Evolutionary conservation across 345 rosid genomes (phyloP).

Genomic region (Chamaenerion angustifolium): DNA sequence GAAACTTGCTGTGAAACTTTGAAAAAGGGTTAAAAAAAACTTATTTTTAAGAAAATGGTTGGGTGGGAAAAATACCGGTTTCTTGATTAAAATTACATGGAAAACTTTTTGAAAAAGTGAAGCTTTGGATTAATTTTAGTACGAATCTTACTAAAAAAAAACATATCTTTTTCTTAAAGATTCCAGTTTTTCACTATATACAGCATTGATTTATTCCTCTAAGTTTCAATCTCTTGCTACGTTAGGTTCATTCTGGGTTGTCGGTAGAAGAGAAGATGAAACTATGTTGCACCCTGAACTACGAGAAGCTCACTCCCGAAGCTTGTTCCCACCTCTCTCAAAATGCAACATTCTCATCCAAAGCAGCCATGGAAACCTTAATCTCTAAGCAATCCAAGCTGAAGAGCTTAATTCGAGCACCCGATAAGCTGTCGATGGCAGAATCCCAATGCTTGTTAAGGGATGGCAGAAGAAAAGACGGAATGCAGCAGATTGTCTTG

Average conservation of each 20-base stretch:
- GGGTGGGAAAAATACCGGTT: too few species aligned
- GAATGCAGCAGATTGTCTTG: conserved; percentile 22
- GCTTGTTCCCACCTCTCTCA: conserved; percentile 43
- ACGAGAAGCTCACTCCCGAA: conserved; percentile 54
- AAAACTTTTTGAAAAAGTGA: neutral
- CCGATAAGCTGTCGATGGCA: conserved; percentile 7
- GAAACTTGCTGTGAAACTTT: too few species aligned
- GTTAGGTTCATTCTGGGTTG: conserved; percentile 63
- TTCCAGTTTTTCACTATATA: neutral
- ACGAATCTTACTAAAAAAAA: too few species aligned
- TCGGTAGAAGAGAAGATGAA: conserved; percentile 57
- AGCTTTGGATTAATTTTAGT: neutral
- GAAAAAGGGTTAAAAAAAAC: too few species aligned
- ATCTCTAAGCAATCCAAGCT: conserved; percentile 31
- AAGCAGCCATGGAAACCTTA: conserved; percentile 23
- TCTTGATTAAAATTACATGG: too few species aligned
- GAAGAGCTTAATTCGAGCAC: conserved; percentile 25
- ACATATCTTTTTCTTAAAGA: too few species aligned
- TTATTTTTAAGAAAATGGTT: too few species aligned
- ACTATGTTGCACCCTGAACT: conserved; percentile 39
- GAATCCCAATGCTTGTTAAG: conserved; percentile 15
- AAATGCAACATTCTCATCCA: conserved; percentile 52
- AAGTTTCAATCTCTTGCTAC: conserved; percentile 3
- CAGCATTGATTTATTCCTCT: neutral
- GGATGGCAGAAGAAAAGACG: conserved; percentile 12